Conservation (phyloP, 768 basidiomycete species). For the Russula abietina region DNA sequence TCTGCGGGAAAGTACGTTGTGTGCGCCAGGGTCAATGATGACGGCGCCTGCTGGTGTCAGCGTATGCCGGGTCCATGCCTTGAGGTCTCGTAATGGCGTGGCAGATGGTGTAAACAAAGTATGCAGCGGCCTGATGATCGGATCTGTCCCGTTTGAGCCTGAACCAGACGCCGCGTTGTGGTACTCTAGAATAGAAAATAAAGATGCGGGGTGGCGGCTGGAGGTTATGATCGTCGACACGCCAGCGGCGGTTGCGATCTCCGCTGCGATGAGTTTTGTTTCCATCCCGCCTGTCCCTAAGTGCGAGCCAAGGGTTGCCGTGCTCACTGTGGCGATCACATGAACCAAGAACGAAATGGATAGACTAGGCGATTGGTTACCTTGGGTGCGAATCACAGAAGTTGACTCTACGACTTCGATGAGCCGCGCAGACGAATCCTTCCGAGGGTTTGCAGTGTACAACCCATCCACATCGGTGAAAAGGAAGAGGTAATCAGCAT, state of each 20-base stretch:
- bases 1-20: conserved; percentile 73
- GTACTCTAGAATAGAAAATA: conserved; percentile 79
- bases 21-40: conserved; percentile 84
- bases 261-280: conserved; percentile 96
- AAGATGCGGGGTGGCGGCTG: conserved; percentile 67
- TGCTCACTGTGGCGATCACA: conserved; percentile 59
- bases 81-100: conserved; percentile 75
- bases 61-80: conserved; percentile 97
- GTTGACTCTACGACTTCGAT: conserved; percentile 84
- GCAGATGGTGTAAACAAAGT: conserved; percentile 78
- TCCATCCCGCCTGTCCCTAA: conserved; percentile 99
- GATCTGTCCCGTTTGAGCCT: conserved; percentile 13
- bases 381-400: conserved; percentile 71
- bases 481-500: conserved; percentile 95
- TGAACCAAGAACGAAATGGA: background rate
- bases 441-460: conserved; percentile 92
- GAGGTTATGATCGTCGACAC: conserved; percentile 88
- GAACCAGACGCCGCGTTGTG: conserved; percentile 35
- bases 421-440: conserved; percentile 73
- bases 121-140: conserved; percentile 60
- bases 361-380: conserved; percentile 35
- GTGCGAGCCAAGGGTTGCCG: conserved; percentile 83
- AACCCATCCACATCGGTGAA: conserved; percentile 95
- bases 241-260: conserved; percentile 93
- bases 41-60: conserved; percentile 83